Percentiles rank a stretch among this genome's conserved stretches.
phyloP scores from a whole-genome alignment of 2,329 filamentous ascomycete species.

The Passalora sequoiae region DNA sequence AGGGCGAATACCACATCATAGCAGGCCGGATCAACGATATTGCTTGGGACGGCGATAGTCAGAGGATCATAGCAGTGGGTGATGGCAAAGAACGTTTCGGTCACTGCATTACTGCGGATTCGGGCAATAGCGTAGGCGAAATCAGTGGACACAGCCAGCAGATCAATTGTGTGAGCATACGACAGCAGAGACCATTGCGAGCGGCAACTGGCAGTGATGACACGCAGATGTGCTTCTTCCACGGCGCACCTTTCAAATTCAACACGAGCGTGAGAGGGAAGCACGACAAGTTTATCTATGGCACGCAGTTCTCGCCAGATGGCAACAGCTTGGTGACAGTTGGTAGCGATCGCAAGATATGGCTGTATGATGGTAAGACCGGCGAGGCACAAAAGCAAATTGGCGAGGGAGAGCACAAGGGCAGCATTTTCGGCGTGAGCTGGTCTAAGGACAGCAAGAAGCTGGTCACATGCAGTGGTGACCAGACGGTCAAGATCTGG shows the following conservation, averaged over 20 bases:
- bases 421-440: conserved; percentile 85
- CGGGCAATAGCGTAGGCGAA: conserved; percentile 92
- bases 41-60: conserved; percentile 94
- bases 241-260: conserved; percentile 95
- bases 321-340: conserved; percentile 77
- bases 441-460: conserved; percentile 83
- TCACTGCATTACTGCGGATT: conserved; percentile 90
- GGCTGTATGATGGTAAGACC: conserved; percentile 94
- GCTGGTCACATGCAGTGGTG: conserved; percentile 86
- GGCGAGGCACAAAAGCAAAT: conserved; percentile 75
- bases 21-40: conserved; percentile 93
- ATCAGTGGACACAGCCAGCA: conserved; percentile 85
- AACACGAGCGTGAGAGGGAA: conserved; percentile 71
- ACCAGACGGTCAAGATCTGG: conserved; percentile 94
- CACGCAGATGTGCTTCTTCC: conserved; percentile 81
- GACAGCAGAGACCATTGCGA: conserved; percentile 81
- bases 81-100: conserved; percentile 92
- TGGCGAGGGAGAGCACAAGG: conserved; percentile 73
- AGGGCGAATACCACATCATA: conserved; percentile 92
- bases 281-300: conserved; percentile 86
- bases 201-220: conserved; percentile 91
- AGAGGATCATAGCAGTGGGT: conserved; percentile 92
- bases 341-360: conserved; percentile 86
- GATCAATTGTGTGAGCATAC: conserved; percentile 86
- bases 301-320: conserved; percentile 83